A percentile compares a stretch with the other conserved stretches of the same genome.
phyloP scores from a whole-genome alignment of 2,329 filamentous ascomycete species.

The Huntiella moniliformis region DNA sequence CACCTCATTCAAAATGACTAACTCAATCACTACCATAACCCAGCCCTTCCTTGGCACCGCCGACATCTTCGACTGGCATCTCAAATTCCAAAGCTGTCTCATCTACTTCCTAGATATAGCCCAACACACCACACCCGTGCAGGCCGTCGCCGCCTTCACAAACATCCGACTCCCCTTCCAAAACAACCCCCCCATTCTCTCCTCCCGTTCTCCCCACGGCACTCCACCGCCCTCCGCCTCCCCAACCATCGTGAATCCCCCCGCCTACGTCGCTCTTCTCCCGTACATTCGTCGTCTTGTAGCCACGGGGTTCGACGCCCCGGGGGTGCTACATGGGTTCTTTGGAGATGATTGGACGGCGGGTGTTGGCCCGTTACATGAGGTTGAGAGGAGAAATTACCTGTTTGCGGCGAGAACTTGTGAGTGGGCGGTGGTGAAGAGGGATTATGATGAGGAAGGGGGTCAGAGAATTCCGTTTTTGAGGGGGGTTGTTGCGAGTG shows the following conservation, averaged over 20 bases:
- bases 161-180: conserved; percentile 88
- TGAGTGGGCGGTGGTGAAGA: conserved; percentile 75
- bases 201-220: conserved; percentile 18
- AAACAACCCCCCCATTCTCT: conserved; percentile 23
- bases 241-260: conserved; percentile 8
- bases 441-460: conserved; percentile 70
- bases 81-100: conserved; percentile 75
- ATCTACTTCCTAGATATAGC: conserved; percentile 83
- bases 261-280: conserved; percentile 43
- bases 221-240: conserved; percentile 16
- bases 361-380: conserved; percentile 66
- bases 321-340: conserved; percentile 77
- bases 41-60: conserved; percentile 22
- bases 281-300: conserved; percentile 83
- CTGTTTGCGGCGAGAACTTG: conserved; percentile 88
- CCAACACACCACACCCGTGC: conserved; percentile 64
- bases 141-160: conserved; percentile 74
- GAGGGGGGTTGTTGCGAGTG: conserved; percentile 57
- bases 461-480: conserved; percentile 78
- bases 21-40: background rate
- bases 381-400: conserved; percentile 83
- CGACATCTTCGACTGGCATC: conserved; percentile 85
- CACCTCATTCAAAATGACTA: background rate
- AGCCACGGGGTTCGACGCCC: conserved; percentile 76
- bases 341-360: conserved; percentile 84